Evolutionary conservation across 768 basidiomycete species (phyloP).

Genomic region (Serendipita vermifera): DNA sequence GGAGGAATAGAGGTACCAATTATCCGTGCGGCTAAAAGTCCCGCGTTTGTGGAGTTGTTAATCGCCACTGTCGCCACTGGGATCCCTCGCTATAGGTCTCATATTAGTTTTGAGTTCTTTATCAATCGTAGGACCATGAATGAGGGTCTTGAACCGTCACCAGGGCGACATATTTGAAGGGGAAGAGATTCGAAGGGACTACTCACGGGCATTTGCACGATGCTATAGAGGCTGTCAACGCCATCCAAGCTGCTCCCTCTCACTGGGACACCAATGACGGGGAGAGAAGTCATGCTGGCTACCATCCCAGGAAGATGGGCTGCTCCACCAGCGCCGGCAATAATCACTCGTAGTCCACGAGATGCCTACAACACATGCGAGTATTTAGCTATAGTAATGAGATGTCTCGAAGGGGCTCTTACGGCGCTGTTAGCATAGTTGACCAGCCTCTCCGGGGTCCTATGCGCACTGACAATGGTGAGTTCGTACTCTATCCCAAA

Average conservation of each 20-base stretch:
- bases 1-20: constrained; percentile 58
- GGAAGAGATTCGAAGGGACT: constrained; percentile 3
- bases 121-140: too few species aligned
- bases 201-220: constrained; percentile 97
- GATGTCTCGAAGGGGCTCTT: too few species aligned
- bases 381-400: background rate
- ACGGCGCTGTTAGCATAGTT: constrained; percentile 68
- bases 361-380: constrained; percentile 9
- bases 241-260: constrained; percentile 89
- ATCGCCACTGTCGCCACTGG: constrained; percentile 97
- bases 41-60: constrained; percentile 90
- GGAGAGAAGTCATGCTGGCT: constrained; percentile 81
- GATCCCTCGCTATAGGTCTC: constrained; percentile 63
- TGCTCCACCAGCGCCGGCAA: constrained; percentile 97
- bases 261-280: constrained; percentile 94
- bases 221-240: constrained; percentile 92
- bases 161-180: background rate
- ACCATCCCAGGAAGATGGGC: constrained; percentile 99
- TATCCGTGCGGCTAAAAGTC: constrained; percentile 79
- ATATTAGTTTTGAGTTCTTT: too few species aligned
- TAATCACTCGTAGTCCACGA: constrained; percentile 46
- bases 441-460: constrained; percentile 78
- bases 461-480: constrained; percentile 91
- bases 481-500: constrained; percentile 84
- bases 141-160: constrained; percentile 9